Base-by-base conservation (phyloP, 1,284 basidiomycete species). In the Puccinia horiana region DNA sequence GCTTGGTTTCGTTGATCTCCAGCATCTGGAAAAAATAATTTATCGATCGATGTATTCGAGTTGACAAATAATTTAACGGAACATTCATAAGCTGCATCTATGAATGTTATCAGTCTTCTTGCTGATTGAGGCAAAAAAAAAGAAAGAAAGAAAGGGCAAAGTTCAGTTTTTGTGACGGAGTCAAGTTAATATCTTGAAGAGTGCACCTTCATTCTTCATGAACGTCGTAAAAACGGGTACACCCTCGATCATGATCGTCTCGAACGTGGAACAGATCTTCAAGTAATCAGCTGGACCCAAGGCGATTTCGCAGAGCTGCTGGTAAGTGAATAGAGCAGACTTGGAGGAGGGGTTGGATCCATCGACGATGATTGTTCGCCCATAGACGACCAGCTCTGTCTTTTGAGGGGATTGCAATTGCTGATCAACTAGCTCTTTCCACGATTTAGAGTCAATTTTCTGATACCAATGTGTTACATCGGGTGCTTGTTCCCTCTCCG, bases 241-340 rank as follows among this genome's bases (percentile, higher is more conserved):
- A 49, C 89, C 87, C 70, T 90, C 90, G 77, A 93, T 88, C 83
- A 90, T 88, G 79, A 92, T 87, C 0, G 90, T 91, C 81, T 89
- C 88, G 84, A 89, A 92, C 0, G 88, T 89, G 0, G 90, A 90
- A 0, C 91, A 90, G 12, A 93, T 87, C 0, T 91, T 90, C 58
- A 92, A 88, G 85, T 92, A 93, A 86, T 93, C 92, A 12, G 92
- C 92, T 0, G 91, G 89, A 0, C 92, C 92, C 0, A 92, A 88
- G 0, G 91, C 44, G 67, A 65, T 35, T 70, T 79, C 76, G 35
- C 76, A 79, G 42, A 79, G 63, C 52, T 79, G 65, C 40, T 79
- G 44, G 79, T 75, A 75, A 32, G 32, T 65, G 14, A 81, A 54
- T 52, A 52, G 12, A 32, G 70, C 58, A 40, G 79, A 67, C 67